Percentiles rank a stretch among this genome's conserved stretches.
phyloP scores from a whole-genome alignment of 179 eudicot genomes.

The Amaranthus tricolor region DNA sequence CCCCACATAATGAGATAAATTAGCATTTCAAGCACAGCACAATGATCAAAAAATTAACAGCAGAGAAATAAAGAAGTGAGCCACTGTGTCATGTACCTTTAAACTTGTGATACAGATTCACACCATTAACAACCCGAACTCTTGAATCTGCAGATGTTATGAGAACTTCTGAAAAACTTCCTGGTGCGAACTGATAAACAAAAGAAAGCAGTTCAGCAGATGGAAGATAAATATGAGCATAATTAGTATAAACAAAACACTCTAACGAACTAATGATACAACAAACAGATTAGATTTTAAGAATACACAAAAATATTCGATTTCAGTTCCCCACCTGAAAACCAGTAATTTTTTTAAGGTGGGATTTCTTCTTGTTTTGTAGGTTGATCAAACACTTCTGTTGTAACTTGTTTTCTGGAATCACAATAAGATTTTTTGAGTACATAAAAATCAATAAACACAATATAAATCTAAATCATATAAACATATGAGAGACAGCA shows the following conservation, averaged over 20 bases:
- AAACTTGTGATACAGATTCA: constrained; percentile 83
- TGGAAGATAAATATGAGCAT: not conserved
- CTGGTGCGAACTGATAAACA: constrained; percentile 75
- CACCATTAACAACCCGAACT: constrained; percentile 79
- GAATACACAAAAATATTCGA: not conserved
- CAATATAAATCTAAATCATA: constrained; percentile 3
- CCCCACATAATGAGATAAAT: not conserved
- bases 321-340: constrained; percentile 62
- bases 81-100: constrained; percentile 51
- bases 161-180: constrained; percentile 87
- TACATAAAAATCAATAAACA: constrained; percentile 6
- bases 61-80: not conserved
- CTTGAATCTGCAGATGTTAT: constrained; percentile 96
- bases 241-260: constrained; percentile 1
- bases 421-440: constrained; percentile 8
- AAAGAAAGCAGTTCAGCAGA: constrained; percentile 12
- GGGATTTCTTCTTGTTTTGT: constrained; percentile 89
- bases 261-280: too few species aligned
- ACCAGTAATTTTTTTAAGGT: constrained; percentile 91
- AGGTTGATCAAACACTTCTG: constrained; percentile 75
- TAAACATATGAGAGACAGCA: constrained; percentile 11
- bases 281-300: not conserved
- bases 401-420: constrained; percentile 82
- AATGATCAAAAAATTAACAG: not conserved
- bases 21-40: not conserved